Conservation (phyloP, 768 basidiomycete species). For the Boletus rex-veris region DNA sequence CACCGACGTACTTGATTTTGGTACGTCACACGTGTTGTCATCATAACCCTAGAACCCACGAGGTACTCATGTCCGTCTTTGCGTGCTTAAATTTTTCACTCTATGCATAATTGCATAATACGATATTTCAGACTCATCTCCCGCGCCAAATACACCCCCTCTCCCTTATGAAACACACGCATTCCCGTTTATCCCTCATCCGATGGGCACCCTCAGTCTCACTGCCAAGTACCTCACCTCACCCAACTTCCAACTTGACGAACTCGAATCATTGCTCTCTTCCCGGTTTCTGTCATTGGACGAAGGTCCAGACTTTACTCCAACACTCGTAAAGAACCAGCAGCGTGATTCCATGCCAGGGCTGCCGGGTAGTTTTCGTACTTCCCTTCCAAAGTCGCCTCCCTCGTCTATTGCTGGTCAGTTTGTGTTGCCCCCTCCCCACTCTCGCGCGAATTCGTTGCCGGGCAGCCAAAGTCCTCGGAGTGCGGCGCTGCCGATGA, state of each 20-base stretch:
- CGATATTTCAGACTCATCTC: slow-evolving; percentile 34
- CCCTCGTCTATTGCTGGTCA: slow-evolving; percentile 44
- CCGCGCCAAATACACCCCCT: slow-evolving; percentile 38
- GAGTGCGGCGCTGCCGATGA: slow-evolving; percentile 33
- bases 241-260: slow-evolving; percentile 71
- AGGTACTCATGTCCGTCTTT: slow-evolving; percentile 32
- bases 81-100: slow-evolving; percentile 4
- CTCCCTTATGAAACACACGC: slow-evolving; percentile 51
- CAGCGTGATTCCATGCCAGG: slow-evolving; percentile 53
- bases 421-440: slow-evolving; percentile 36
- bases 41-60: slow-evolving; percentile 26
- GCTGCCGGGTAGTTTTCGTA: slow-evolving; percentile 41
- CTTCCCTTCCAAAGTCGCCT: slow-evolving; percentile 46
- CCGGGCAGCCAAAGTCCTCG: slow-evolving; percentile 37
- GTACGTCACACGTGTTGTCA: slow-evolving; percentile 32
- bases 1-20: slow-evolving; percentile 34
- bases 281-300: slow-evolving; percentile 69
- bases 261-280: slow-evolving; percentile 72
- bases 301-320: slow-evolving; percentile 63
- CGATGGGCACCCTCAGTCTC: slow-evolving; percentile 60
- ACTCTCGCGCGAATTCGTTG: slow-evolving; percentile 38
- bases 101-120: slow-evolving; percentile 7
- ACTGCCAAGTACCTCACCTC: slow-evolving; percentile 60
- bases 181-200: slow-evolving; percentile 68
- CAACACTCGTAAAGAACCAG: slow-evolving; percentile 65